A percentile compares a stretch with the other conserved stretches of the same genome.
Conservation (phyloP, 768 basidiomycete genomes). For the Kondoa malvinella region DNA sequence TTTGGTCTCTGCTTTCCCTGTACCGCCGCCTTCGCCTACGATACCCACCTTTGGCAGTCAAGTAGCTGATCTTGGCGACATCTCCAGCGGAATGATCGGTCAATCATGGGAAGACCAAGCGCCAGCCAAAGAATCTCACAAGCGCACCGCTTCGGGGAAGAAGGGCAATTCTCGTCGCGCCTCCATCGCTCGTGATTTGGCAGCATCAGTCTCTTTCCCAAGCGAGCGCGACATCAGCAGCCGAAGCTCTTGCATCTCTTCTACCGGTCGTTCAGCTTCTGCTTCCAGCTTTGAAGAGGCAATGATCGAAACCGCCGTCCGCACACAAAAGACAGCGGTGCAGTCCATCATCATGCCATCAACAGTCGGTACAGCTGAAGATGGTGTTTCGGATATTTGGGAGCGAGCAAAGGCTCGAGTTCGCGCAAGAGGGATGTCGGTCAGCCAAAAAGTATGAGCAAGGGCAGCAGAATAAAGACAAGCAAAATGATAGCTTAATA, state of each 20-base stretch:
- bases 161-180: not conserved
- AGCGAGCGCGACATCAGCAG: not conserved
- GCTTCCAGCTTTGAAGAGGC: not conserved
- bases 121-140: not conserved
- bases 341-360: not conserved
- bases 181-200: not conserved
- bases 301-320: not conserved
- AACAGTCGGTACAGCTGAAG: not conserved
- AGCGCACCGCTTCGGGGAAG: not conserved
- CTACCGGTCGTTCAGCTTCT: not conserved
- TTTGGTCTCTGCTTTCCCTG: not conserved
- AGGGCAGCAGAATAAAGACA: not conserved
- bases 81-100: not conserved
- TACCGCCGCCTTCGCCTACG: not conserved
- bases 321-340: not conserved
- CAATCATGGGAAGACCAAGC: not conserved
- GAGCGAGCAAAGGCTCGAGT: not conserved
- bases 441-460: not conserved
- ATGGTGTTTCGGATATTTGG: not conserved
- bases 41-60: not conserved
- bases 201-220: not conserved
- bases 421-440: not conserved
- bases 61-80: not conserved
- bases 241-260: not conserved
- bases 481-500: not conserved